phyloP scores from a whole-genome alignment of 352 stramenopile species.

The Elongisporangium prolatum region DNA sequence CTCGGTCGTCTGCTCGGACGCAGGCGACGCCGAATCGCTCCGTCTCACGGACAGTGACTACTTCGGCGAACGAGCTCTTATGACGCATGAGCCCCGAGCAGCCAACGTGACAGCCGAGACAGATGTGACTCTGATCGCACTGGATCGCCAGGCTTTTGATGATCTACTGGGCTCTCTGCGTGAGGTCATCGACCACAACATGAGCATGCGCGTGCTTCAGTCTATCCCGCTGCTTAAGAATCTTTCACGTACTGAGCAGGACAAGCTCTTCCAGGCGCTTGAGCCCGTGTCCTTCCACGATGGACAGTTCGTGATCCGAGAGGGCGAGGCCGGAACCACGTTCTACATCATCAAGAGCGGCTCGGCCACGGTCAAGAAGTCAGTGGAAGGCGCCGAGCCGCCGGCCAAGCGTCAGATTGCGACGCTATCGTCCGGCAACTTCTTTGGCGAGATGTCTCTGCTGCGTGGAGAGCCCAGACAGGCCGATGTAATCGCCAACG shows the following conservation, averaged over 20 bases:
- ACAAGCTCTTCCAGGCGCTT: slow-evolving; percentile 58
- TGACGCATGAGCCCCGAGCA: slow-evolving; percentile 84
- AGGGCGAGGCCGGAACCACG: slow-evolving; percentile 62
- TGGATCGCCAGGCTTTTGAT: slow-evolving; percentile 93
- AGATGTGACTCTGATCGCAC: slow-evolving; percentile 64
- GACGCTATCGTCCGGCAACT: slow-evolving; percentile 49
- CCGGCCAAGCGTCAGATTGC: slow-evolving; percentile 42
- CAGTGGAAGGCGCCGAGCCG: slow-evolving; percentile 23
- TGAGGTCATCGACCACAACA: slow-evolving; percentile 89
- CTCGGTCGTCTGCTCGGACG: slow-evolving; percentile 53
- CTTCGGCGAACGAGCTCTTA: slow-evolving; percentile 91
- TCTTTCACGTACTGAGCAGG: slow-evolving; percentile 49
- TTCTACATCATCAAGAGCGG: slow-evolving; percentile 85
- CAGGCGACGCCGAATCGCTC: slow-evolving; percentile 34
- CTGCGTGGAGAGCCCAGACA: slow-evolving; percentile 50
- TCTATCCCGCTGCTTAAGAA: slow-evolving; percentile 70
- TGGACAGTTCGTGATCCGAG: slow-evolving; percentile 50
- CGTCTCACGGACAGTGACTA: slow-evolving; percentile 74
- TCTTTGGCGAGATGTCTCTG: slow-evolving; percentile 73
- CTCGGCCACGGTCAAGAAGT: slow-evolving; percentile 47
- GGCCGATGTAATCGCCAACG: slow-evolving; percentile 68
- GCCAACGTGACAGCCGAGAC: slow-evolving; percentile 86
- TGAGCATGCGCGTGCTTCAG: slow-evolving; percentile 74
- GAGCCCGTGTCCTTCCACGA: slow-evolving; percentile 45
- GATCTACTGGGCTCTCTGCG: slow-evolving; percentile 89